A percentile compares a stretch with the other conserved stretches of the same genome.
Evolutionary conservation across 495 filamentous ascomycete genomes (phyloP).

Genomic region (Aspergillus wentii): DNA sequence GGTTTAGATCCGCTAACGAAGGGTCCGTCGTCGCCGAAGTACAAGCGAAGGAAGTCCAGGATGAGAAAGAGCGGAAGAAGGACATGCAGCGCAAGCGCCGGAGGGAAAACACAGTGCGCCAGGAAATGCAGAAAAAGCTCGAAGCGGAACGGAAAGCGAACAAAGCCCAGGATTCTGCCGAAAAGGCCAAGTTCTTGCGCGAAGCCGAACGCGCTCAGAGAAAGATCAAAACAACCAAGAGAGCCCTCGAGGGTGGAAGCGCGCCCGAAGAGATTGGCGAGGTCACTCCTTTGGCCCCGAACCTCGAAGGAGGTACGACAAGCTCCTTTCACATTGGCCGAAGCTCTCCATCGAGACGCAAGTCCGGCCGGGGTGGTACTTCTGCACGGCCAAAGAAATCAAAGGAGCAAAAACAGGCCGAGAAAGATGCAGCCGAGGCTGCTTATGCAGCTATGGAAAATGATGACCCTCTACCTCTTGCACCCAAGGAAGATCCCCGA

Average conservation of each 20-base stretch:
- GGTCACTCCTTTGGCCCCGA: conserved; percentile 68
- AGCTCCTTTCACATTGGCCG: conserved; percentile 72
- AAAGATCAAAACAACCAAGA: conserved; percentile 79
- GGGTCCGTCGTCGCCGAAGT: conserved; percentile 77
- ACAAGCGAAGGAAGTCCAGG: conserved; percentile 80
- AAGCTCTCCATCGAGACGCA: conserved; percentile 60
- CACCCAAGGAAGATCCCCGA: conserved; percentile 61
- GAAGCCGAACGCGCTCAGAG: conserved; percentile 82
- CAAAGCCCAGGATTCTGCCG: conserved; percentile 69
- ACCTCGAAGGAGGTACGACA: conserved; percentile 85
- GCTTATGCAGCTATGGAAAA: conserved; percentile 83
- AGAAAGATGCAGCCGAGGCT: conserved; percentile 87
- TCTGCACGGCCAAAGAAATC: conserved; percentile 72
- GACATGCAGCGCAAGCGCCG: conserved; percentile 97
- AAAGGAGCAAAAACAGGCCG: conserved; percentile 94
- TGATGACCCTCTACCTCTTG: conserved; percentile 62
- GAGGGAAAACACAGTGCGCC: conserved; percentile 89
- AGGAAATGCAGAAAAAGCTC: conserved; percentile 78
- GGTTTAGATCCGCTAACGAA: conserved; percentile 53
- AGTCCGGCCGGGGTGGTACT: conserved; percentile 57
- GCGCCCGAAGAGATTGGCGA: conserved; percentile 75
- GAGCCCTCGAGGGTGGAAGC: conserved; percentile 77
- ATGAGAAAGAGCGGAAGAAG: conserved; percentile 99
- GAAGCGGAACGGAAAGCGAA: conserved; percentile 74
- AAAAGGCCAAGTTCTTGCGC: conserved; percentile 68